phyloP scores from a whole-genome alignment of 2,329 filamentous ascomycete species.

The Drechslerella dactyloides region DNA sequence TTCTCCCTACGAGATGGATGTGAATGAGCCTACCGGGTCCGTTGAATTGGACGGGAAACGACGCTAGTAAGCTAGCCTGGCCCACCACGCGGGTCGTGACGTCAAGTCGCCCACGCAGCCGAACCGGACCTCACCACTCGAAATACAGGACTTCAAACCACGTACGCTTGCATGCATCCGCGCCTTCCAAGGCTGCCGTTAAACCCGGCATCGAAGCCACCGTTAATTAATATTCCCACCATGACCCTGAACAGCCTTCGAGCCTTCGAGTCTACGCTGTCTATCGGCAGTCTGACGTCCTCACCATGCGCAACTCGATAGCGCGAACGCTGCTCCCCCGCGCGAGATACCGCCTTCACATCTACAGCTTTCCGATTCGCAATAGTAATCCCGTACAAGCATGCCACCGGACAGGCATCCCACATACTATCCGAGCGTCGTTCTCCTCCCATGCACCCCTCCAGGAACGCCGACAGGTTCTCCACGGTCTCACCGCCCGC shows the following conservation, averaged over 20 bases:
- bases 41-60: no score
- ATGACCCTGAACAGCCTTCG: slow-evolving; percentile 1
- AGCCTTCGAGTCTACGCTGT: not conserved
- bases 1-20: not conserved
- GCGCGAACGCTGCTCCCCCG: slow-evolving; percentile 16
- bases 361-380: not conserved
- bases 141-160: not conserved
- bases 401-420: not conserved
- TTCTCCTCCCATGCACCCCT: slow-evolving; percentile 21
- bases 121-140: not conserved
- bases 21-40: no score
- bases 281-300: slow-evolving; percentile 3
- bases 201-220: not conserved
- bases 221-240: not conserved
- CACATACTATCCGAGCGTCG: not conserved
- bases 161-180: not conserved
- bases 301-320: slow-evolving; percentile 38
- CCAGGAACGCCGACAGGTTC: slow-evolving; percentile 33
- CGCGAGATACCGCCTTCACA: slow-evolving; percentile 11
- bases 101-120: slow-evolving; percentile 18
- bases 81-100: slow-evolving; percentile 19
- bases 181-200: not conserved
- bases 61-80: no score
- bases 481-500: slow-evolving; percentile 57
- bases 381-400: not conserved